Evolutionary conservation across 2,329 filamentous ascomycete species (phyloP), one percentile per base, ranked within the genome.

Genomic region (Aplosporella prunicola): DNA sequence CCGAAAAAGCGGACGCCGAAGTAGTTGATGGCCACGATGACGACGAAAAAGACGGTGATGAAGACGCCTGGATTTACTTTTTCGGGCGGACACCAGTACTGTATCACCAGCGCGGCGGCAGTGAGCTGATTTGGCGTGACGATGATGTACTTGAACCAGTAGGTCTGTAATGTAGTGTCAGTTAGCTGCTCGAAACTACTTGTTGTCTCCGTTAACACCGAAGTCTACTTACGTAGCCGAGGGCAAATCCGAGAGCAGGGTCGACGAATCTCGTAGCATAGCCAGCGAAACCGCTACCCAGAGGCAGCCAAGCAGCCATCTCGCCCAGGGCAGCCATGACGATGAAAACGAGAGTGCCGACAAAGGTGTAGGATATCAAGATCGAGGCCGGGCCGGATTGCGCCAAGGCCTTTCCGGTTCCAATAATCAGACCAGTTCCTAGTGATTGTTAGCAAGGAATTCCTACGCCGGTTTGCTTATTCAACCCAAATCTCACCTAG

Each of bases 41-140:
- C 47, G 9, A 66, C 50, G 8, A 69, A 48, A 50, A 68, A 67
- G 13, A 69, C 69, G 25, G 84, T 71, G 39, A 93, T 87, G 63
- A 78, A 91, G 9, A 89, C 81, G 34, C 82, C 84, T 0, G 83
- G 78, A 51, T 89, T 88, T 39, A 89, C 68, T 29, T 61, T 65
- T 0, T 81, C 71, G 18, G 73, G 62, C 1, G 67, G 56, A 9
- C 84, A 63, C 85, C 86, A 93, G 51, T 78, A 87, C 47, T 81
- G 76, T 41, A 93, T 81, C 40, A 89, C 81, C 24, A 93, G 61
- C 5, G 82, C 75, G n/a, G 73, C 76, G 18, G 85, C 85, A 1
- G 84, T 91, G 25, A 93, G 66, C 56, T 93, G 84, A 52, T 91
- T 91, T 1, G 86, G 84, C 1, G 82, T 87, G 33, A 83, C 73